Evolutionary conservation across 805 yeast genomes (phyloP).

Genomic region (Ogataea pini): DNA sequence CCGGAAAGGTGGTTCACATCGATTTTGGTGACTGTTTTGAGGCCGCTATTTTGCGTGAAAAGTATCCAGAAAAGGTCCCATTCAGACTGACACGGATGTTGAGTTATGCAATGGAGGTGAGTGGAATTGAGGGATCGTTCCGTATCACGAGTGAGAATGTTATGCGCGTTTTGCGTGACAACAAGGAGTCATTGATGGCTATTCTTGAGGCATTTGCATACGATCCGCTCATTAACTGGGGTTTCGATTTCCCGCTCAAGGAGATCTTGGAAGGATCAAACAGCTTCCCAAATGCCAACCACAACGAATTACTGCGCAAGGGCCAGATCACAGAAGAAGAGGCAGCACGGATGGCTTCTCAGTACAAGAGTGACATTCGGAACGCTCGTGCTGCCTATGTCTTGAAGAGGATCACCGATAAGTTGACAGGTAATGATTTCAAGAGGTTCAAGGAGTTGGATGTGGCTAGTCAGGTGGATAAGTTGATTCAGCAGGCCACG

Average conservation of each 20-base stretch:
- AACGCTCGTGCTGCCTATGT: conserved; percentile 92
- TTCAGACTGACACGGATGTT: conserved; percentile 95
- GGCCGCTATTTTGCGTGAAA: conserved; percentile 94
- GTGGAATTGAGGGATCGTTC: conserved; percentile 97
- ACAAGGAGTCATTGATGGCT: conserved; percentile 96
- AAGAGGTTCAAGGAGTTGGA: conserved; percentile 66
- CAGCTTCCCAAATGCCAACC: conserved; percentile 64
- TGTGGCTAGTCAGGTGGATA: conserved; percentile 90
- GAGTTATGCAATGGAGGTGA: conserved; percentile 97
- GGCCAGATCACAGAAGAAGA: conserved; percentile 80
- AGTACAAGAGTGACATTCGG: conserved; percentile 71
- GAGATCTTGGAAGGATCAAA: conserved; percentile 76
- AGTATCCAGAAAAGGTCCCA: conserved; percentile 97
- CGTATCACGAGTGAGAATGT: conserved; percentile 96
- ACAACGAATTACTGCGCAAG: conserved; percentile 66
- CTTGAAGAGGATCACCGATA: conserved; percentile 85
- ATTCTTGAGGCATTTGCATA: conserved; percentile 97
- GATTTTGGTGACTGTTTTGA: conserved; percentile 99
- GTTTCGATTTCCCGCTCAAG: conserved; percentile 87
- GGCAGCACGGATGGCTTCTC: conserved; percentile 66
- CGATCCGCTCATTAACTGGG: conserved; percentile 99
- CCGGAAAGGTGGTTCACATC: conserved; percentile 95
- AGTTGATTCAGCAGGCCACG: conserved; percentile 92
- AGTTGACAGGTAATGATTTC: conserved; percentile 92
- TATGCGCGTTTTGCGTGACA: conserved; percentile 90